These are phyloP conservation scores for Fusarium subtropicale DNA, from an alignment of 2,329 filamentous ascomycete species.

Conservation along the genomic window DNA sequence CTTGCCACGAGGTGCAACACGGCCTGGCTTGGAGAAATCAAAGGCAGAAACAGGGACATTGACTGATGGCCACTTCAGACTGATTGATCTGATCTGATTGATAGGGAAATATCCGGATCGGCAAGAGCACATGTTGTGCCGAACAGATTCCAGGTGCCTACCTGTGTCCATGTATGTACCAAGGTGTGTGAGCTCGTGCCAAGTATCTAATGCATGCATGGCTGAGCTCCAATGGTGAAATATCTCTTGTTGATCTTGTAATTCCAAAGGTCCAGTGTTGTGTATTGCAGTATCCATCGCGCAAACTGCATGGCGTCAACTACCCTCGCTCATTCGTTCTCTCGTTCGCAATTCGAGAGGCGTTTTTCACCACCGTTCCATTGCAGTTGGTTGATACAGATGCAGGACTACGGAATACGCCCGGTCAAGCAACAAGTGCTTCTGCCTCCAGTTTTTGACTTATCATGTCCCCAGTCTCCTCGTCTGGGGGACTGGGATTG, in stretches of 20 bases:
- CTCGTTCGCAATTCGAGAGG: slow-evolving; percentile 34
- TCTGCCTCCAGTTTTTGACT: slow-evolving; percentile 5
- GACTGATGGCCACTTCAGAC: slow-evolving; percentile 20
- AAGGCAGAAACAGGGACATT: slow-evolving; percentile 18
- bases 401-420: not conserved
- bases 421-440: slow-evolving; percentile 9
- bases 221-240: slow-evolving; percentile 35
- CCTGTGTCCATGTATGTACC: not conserved
- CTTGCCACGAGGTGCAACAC: slow-evolving; percentile 34
- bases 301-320: slow-evolving; percentile 40
- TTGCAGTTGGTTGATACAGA: not conserved
- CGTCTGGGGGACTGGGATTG: not conserved
- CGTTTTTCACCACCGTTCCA: slow-evolving; percentile 1
- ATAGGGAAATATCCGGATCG: slow-evolving; percentile 28
- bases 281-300: not conserved
- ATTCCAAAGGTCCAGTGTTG: not conserved
- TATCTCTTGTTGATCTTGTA: slow-evolving; percentile 20
- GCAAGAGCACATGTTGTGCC: slow-evolving; percentile 1
- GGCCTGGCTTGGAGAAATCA: not conserved
- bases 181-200: slow-evolving; percentile 11
- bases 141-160: not conserved
- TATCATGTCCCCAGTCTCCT: slow-evolving; percentile 8
- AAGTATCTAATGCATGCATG: not conserved
- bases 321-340: slow-evolving; percentile 37
- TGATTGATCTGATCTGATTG: slow-evolving; percentile 14